Base-by-base conservation (phyloP, 495 filamentous ascomycete species). In the Aspergillus panamensis region DNA sequence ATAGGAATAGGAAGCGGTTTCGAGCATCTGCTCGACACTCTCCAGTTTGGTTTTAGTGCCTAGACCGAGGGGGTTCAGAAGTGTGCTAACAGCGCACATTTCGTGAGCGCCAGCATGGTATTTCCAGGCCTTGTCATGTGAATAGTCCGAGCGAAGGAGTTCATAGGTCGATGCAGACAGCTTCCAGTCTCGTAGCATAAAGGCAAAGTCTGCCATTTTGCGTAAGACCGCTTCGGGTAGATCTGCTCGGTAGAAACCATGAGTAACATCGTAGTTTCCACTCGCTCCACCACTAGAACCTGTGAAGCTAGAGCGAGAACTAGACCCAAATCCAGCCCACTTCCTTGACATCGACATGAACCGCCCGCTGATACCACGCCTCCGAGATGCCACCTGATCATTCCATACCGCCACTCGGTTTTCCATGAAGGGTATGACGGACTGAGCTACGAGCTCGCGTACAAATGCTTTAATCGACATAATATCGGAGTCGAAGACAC, bases 111-210 rank as follows among this genome's bases (percentile, higher is more conserved):
- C 91, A 0, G 95, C 94, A 67, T 97, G 91, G 62, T 97, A 91
- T 63, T 80, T 88, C 94, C 95, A 97, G 1, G 94, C 94, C 70
- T 97, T 96, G 69, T 97, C 93, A 66, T 92, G 93, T 56, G 83
- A 85, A 65, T 91, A 97, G 65, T 98, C 94, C 8, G 85, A 79
- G 32, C 90, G 82, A 3, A 98, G 78, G 14, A 97, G 79, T 17
- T 97, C 94, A 70, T 96, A 98, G 0, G 88, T 92, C 8, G 84
- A 89, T 62, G 92, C 83, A 44, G 94, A 87, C n/a, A 98, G 76
- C 68, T 92, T 96, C 83, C 85, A 97, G 69, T 98, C 94, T 21
- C 94, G 84, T 20, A 98, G 81, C 88, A 97, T 95, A 63, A 97
- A 95, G 6, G 92, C 86, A 71, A 91, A 98, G 66, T 98, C 94